A percentile compares a stretch with the other conserved stretches of the same genome.
These are phyloP conservation scores for Leishmania mexicana DNA, from an alignment of 208 protist genomes.

Conservation along the genomic window DNA sequence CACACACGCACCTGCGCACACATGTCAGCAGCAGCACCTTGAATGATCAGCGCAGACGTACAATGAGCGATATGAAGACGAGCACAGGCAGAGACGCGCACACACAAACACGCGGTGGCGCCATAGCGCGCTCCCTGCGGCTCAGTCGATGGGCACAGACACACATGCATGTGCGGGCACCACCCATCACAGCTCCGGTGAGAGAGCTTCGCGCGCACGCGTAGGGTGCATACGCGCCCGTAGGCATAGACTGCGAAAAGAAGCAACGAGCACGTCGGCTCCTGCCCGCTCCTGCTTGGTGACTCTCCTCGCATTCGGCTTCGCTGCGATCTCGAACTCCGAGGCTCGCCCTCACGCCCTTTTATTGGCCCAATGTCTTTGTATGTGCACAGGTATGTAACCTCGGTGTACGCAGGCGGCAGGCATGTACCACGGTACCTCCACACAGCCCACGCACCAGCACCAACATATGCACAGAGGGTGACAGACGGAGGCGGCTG, in stretches of 20 bases:
- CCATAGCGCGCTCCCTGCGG: neutral
- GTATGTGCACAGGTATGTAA: neutral
- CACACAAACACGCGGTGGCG: neutral
- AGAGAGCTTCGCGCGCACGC: neutral
- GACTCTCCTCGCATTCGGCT: neutral
- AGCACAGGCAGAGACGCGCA: neutral
- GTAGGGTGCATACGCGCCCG: neutral
- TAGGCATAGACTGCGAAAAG: neutral
- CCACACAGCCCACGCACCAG: neutral
- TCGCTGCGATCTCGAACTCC: neutral
- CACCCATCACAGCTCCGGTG: neutral
- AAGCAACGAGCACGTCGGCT: neutral
- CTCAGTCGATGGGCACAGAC: neutral
- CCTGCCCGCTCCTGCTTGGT: neutral
- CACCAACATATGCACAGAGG: neutral
- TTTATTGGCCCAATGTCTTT: neutral
- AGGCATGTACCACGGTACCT: neutral
- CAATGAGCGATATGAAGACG: neutral
- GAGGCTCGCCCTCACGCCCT: neutral
- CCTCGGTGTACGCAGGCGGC: neutral
- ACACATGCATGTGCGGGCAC: neutral
- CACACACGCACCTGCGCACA: neutral
- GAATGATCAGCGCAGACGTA: neutral
- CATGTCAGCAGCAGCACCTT: neutral
- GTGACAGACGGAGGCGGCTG: neutral